Evolutionary conservation across 2,329 filamentous ascomycete genomes (phyloP), one percentile per base, ranked within the genome.

Genomic region (Trichoderma simmonsii): DNA sequence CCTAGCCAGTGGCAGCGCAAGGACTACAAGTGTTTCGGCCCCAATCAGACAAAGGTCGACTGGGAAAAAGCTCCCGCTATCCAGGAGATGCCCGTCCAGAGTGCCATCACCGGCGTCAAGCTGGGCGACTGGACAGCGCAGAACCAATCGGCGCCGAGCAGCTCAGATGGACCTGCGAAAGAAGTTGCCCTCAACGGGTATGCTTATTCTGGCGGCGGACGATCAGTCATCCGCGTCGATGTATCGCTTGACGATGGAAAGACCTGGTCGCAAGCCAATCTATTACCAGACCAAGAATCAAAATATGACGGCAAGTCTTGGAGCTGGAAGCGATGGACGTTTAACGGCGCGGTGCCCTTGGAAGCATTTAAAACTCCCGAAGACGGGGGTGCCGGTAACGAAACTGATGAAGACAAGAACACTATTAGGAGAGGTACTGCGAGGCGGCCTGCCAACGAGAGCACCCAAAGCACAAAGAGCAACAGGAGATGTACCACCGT

Each of bases 1-100:
- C 80, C 85, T 4, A 90, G 86, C 57, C 87, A 91, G 77, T 91
- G 90, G 89, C 89, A 92, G 77, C 84, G 88, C 26, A 85, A 87
- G 21, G 90, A 92, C 77, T 92, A 92, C 80, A 92, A 92, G 78
- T 88, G 87, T 76, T 91, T 92, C 72, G 89, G 90, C 0, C 90
- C 90, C 4, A 91, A 91, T 76, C 85, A 90, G 78, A 82, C 82
- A 36, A 84, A 85, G 26, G 86, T 88, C 6, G 86, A 91, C 78
- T 92, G 90, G 89, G 87, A 89, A 64, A 82, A 83, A 28, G 90
- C 90, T 8, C 86, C 86, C 12, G 85, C 88, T 2, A 92, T 92
- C 34, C 90, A 92, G 74, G 90, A 92, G 76, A 87, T 91, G 83
- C 89, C 90, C 1, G 86, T 93, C 21, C 91, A 90, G 34, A 90